Percentiles rank a stretch among this genome's conserved stretches.
Conservation (phyloP, 768 basidiomycete species). For the Phanerodontia chrysosporium region DNA sequence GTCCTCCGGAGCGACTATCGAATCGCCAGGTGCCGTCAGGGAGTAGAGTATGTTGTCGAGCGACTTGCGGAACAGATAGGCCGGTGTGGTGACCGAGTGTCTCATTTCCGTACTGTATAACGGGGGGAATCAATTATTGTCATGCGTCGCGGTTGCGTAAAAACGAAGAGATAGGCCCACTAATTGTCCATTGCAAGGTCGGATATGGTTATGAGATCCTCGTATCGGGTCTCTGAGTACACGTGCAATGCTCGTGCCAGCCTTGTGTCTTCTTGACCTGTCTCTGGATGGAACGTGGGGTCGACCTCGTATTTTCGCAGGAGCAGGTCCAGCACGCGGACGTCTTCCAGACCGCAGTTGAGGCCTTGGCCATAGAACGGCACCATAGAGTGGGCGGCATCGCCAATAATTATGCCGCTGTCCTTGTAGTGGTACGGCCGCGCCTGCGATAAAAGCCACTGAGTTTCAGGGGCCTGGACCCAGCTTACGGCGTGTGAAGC, state of each 20-base stretch:
- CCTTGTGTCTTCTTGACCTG: constrained; percentile 44
- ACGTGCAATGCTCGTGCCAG: constrained; percentile 63
- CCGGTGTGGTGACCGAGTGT: constrained; percentile 79
- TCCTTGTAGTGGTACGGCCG: constrained; percentile 90
- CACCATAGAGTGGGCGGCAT: constrained; percentile 98
- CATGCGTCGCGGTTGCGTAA: not conserved
- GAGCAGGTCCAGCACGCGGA: constrained; percentile 78
- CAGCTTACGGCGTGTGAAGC: constrained; percentile 24
- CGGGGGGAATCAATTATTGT: constrained; percentile 5
- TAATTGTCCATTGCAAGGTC: constrained; percentile 96
- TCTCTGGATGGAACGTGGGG: constrained; percentile 34
- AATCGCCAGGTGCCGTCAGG: constrained; percentile 38
- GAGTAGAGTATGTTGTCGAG: constrained; percentile 73
- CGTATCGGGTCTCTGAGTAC: constrained; percentile 80
- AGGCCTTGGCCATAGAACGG: constrained; percentile 97
- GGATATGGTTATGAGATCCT: constrained; percentile 86
- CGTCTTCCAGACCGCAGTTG: constrained; percentile 97
- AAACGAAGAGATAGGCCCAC: constrained; percentile 48
- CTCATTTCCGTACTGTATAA: constrained; percentile 84
- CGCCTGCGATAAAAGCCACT: constrained; percentile 45
- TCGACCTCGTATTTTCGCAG: constrained; percentile 69
- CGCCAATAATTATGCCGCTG: constrained; percentile 83
- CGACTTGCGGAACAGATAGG: constrained; percentile 74
- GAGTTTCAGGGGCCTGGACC: constrained; percentile 2
- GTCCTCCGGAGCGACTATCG: not conserved